Percentiles rank a stretch among this genome's conserved stretches.
Evolutionary conservation across 371 early-diverging fungal species (phyloP).

Genomic region (Conidiobolus incongruus): DNA sequence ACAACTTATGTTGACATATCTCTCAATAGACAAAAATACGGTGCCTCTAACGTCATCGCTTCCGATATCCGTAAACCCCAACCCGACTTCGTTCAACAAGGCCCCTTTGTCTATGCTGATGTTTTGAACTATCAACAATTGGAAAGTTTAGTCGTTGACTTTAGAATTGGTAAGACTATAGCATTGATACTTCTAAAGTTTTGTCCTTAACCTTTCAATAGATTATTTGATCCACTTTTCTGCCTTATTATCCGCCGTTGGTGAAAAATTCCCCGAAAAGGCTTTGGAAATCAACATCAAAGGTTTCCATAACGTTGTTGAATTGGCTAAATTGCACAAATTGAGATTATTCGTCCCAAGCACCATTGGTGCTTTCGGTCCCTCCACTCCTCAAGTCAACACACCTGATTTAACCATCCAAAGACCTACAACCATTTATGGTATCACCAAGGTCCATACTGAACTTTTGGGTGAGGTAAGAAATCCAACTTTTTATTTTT

Average conservation of each 20-base stretch:
- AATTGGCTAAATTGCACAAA: slow-evolving; percentile 20
- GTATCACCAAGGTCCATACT: slow-evolving; percentile 30
- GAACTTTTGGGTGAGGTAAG: slow-evolving; percentile 26
- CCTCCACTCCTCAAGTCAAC: slow-evolving; percentile 22
- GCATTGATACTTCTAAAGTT: too few relatives aligned
- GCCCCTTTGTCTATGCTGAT: slow-evolving; percentile 30
- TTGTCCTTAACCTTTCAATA: too few relatives aligned
- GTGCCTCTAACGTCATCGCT: slow-evolving; percentile 23
- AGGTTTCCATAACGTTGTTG: slow-evolving; percentile 30
- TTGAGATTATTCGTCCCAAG: slow-evolving; percentile 24
- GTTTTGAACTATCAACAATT: slow-evolving; percentile 25
- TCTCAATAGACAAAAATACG: slow-evolving; percentile 7
- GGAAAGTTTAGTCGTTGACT: slow-evolving; percentile 25
- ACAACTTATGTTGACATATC: background rate
- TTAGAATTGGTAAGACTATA: too few relatives aligned
- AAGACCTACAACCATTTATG: slow-evolving; percentile 34
- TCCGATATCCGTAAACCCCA: slow-evolving; percentile 28
- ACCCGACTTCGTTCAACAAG: slow-evolving; percentile 13
- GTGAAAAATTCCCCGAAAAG: slow-evolving; percentile 21
- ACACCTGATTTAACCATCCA: slow-evolving; percentile 29
- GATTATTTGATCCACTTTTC: slow-evolving; percentile 34
- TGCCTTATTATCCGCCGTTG: slow-evolving; percentile 26
- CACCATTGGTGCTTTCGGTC: slow-evolving; percentile 34
- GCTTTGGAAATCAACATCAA: slow-evolving; percentile 26
- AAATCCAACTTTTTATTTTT: background rate